These are phyloP conservation scores for Clausena lansium DNA, from an alignment of 345 rosid genomes.

Conservation along the genomic window DNA sequence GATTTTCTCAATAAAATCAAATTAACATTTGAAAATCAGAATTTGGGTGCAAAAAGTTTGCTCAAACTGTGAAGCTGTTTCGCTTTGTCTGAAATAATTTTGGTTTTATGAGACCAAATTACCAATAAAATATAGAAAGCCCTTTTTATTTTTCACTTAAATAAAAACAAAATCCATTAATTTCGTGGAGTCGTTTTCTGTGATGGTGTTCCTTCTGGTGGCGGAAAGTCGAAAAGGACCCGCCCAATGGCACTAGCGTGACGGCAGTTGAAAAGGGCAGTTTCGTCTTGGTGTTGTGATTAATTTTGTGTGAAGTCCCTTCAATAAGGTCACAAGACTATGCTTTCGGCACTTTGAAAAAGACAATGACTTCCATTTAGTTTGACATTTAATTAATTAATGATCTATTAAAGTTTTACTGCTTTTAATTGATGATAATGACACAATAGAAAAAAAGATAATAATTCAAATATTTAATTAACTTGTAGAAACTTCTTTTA, in stretches of 20 bases:
- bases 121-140: not conserved
- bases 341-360: conserved; percentile 11
- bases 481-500: too few relatives aligned
- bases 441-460: not conserved
- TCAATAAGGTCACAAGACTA: not conserved
- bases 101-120: not conserved
- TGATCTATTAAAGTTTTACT: not conserved
- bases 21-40: not conserved
- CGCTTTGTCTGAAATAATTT: not conserved
- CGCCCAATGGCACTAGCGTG: not conserved
- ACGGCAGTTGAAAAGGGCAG: conserved; percentile 1
- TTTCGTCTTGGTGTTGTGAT: not conserved
- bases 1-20: not conserved
- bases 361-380: not conserved
- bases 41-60: not conserved
- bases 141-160: not conserved
- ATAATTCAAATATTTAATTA: too few relatives aligned
- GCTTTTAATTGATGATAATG: not conserved
- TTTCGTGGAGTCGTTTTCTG: not conserved
- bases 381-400: not conserved
- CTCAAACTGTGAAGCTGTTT: not conserved
- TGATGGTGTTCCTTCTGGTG: not conserved
- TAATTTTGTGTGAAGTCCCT: not conserved
- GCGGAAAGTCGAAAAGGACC: conserved; percentile 16
- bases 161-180: not conserved